A percentile compares a stretch with the other conserved stretches of the same genome.
phyloP scores from a whole-genome alignment of 495 filamentous ascomycete genomes.

The Penicilliopsis zonata region DNA sequence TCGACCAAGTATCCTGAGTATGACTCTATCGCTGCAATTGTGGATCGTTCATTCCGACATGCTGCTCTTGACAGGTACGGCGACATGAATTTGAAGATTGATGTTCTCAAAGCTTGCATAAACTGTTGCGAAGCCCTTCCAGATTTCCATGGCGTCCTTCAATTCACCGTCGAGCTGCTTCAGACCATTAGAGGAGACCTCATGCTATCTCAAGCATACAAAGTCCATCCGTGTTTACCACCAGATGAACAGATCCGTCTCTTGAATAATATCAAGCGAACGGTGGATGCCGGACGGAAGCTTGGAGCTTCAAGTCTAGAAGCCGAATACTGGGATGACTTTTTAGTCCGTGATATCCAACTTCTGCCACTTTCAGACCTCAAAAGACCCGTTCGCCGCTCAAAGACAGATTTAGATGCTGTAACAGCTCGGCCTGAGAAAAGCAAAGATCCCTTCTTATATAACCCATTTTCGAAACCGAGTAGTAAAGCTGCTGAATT shows the following conservation, averaged over 20 bases:
- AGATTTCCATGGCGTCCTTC: constrained; percentile 77
- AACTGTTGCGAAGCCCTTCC: constrained; percentile 89
- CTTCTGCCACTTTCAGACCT: constrained; percentile 41
- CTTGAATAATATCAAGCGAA: constrained; percentile 71
- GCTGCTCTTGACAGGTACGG: constrained; percentile 28
- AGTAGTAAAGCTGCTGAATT: constrained; percentile 47
- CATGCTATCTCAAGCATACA: constrained; percentile 42
- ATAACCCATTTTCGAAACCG: constrained; percentile 75
- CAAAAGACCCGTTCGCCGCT: constrained; percentile 56
- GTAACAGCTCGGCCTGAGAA: constrained; percentile 37
- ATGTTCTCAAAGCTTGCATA: constrained; percentile 73
- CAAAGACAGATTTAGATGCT: constrained; percentile 56
- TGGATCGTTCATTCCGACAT: constrained; percentile 31
- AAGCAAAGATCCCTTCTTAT: constrained; percentile 72
- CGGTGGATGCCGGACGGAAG: constrained; percentile 59
- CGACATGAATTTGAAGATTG: constrained; percentile 57
- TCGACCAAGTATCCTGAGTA: constrained; percentile 14
- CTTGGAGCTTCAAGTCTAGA: constrained; percentile 56
- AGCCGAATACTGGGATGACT: constrained; percentile 94
- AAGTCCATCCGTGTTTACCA: constrained; percentile 48
- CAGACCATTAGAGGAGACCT: constrained; percentile 65
- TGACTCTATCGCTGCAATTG: constrained; percentile 30
- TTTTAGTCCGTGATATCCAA: constrained; percentile 73
- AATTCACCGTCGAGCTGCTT: constrained; percentile 73
- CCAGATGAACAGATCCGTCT: constrained; percentile 78